phyloP scores from a whole-genome alignment of 2,329 filamentous ascomycete genomes.

The Clonostachys solani region DNA sequence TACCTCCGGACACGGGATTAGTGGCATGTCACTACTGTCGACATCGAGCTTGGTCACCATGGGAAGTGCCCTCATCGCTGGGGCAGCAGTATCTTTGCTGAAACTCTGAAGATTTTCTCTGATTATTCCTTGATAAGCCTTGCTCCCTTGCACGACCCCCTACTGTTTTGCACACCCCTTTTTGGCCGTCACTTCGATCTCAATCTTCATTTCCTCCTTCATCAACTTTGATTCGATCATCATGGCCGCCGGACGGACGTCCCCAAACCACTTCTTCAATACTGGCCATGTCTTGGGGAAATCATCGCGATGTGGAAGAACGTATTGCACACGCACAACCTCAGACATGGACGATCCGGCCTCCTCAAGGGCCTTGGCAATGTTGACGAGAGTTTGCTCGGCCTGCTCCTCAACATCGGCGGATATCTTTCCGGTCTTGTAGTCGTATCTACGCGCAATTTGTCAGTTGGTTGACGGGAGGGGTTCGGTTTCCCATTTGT shows the following conservation, averaged over 20 bases:
- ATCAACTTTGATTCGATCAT: slow-evolving; percentile 47
- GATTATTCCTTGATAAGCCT: no score
- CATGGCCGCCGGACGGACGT: slow-evolving; percentile 46
- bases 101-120: neutral
- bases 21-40: slow-evolving; percentile 59
- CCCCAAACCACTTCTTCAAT: slow-evolving; percentile 42
- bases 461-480: neutral
- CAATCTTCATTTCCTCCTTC: slow-evolving; percentile 42
- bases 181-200: slow-evolving; percentile 36
- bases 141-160: no score
- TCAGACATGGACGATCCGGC: slow-evolving; percentile 38
- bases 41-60: slow-evolving; percentile 60
- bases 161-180: slow-evolving; percentile 11
- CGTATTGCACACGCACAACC: slow-evolving; percentile 47
- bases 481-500: neutral
- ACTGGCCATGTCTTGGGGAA: slow-evolving; percentile 46
- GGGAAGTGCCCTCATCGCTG: slow-evolving; percentile 50
- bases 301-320: slow-evolving; percentile 40
- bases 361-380: slow-evolving; percentile 35
- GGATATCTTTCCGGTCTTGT: slow-evolving; percentile 39
- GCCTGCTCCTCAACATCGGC: slow-evolving; percentile 39
- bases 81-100: slow-evolving; percentile 13
- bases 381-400: slow-evolving; percentile 43
- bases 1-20: slow-evolving; percentile 66
- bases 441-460: slow-evolving; percentile 32